Evolutionary conservation across 495 filamentous ascomycete species (phyloP), one percentile per base, ranked within the genome.

Genomic region (Haplographium delicatum): DNA sequence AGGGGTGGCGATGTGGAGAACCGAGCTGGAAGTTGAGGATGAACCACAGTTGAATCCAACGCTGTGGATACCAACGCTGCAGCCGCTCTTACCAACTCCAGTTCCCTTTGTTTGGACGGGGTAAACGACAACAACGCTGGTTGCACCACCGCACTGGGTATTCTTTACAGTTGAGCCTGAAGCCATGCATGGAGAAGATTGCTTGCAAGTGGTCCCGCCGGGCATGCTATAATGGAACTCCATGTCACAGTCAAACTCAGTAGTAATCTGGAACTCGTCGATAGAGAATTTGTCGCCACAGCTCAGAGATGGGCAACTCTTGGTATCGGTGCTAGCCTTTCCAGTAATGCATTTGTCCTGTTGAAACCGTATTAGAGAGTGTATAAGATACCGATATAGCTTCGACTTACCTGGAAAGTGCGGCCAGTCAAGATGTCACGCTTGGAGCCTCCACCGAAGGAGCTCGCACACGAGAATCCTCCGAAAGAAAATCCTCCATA

Each of bases 111-210:
- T 69, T 63, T 83, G 67, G 6, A 69, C 59, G 13, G 86, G 86
- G 59, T 88, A 80, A 65, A 87, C 74, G 62, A 95, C 82, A 28
- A 78, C 80, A 27, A 96, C 88, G 19, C 76, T 77, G 61, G 74
- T 85, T 50, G 91, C 91, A 69, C 91, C 90, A 76, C 90, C 91
- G 65, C 91, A 96, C 72, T 95, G 89, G 51, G 73, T 79, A 74
- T 95, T 95, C 66, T 75, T 65, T 55, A 95, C 73, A 44, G 71
- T 75, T 43, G 81, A 80, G 60, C 86, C 86, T 20, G 71, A 70
- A 40, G 77, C 67, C 44, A 70, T 73, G 76, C 86, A 93, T 24
- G 68, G 57, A 47, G 76, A 70, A 31, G 74, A 80, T 65, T 89
- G 82, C 67, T 82, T 87, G 80, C 91, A 96, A 49, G 68, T 77